Percentiles rank a stretch among this genome's conserved stretches.
Conservation (phyloP, 1,139 yeast species). For the Debaryomyces psychrophilus region DNA sequence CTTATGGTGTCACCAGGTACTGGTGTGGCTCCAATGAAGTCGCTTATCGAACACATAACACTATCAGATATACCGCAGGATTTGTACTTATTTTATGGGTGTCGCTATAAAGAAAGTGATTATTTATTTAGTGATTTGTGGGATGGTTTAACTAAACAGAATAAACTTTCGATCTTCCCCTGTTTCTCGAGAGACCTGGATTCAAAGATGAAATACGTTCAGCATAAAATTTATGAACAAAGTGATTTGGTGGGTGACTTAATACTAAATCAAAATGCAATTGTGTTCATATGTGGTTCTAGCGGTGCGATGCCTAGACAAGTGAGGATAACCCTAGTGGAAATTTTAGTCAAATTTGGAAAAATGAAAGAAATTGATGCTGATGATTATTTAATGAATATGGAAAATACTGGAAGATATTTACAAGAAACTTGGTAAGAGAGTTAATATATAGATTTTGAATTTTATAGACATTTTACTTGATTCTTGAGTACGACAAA, state of each 20-base stretch:
- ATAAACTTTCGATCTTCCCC: conserved; percentile 46
- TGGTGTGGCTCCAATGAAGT: conserved; percentile 87
- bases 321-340: conserved; percentile 75
- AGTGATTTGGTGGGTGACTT: conserved; percentile 52
- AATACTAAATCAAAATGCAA: conserved; percentile 56
- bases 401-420: conserved; percentile 73
- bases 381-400: conserved; percentile 48
- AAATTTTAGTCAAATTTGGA: conserved; percentile 52
- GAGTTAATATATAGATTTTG: conserved; percentile 1
- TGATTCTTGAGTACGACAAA: too few relatives aligned
- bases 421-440: conserved; percentile 89
- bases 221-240: conserved; percentile 62
- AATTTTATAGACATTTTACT: background rate
- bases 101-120: conserved; percentile 69
- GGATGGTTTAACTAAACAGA: conserved; percentile 34
- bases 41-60: conserved; percentile 50
- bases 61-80: conserved; percentile 23
- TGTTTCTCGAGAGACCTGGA: conserved; percentile 65
- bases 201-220: conserved; percentile 62
- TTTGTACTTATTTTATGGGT: conserved; percentile 71
- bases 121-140: conserved; percentile 64
- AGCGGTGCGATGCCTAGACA: conserved; percentile 95
- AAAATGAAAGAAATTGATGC: conserved; percentile 48
- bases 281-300: conserved; percentile 84
- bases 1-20: conserved; percentile 88